Evolutionary conservation across 345 rosid species (phyloP).

Genomic region (Syzygium jambos): DNA sequence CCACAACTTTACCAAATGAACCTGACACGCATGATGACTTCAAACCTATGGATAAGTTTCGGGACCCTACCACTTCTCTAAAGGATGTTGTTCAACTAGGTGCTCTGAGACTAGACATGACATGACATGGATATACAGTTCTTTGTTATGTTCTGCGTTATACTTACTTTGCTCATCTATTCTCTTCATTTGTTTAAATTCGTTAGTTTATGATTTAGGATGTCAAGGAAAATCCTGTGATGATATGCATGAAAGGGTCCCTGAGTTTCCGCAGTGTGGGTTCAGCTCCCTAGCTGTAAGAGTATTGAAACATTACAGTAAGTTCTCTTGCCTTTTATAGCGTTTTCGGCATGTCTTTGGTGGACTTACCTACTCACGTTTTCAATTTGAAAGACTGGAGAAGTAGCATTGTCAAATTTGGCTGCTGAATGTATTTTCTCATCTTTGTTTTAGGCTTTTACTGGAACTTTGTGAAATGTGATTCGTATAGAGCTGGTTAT

Average conservation of each 20-base stretch:
- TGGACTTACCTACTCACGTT: neutral
- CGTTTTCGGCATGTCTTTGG: neutral
- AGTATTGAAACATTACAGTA: slow-evolving; percentile 68
- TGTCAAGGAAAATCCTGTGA: slow-evolving; percentile 78
- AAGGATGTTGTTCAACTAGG: slow-evolving; percentile 70
- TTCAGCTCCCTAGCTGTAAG: slow-evolving; percentile 85
- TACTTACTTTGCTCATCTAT: neutral
- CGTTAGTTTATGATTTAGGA: slow-evolving; percentile 31
- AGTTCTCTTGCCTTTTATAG: slow-evolving; percentile 9
- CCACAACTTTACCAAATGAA: slow-evolving; percentile 46
- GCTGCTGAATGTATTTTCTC: neutral
- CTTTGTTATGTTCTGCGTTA: neutral
- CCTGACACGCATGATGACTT: slow-evolving; percentile 88
- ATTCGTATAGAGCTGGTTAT: neutral
- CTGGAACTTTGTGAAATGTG: neutral
- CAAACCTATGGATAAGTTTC: slow-evolving; percentile 50
- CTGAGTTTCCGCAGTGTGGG: slow-evolving; percentile 88
- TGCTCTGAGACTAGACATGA: neutral
- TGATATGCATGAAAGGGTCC: slow-evolving; percentile 93
- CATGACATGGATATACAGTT: neutral
- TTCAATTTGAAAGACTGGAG: neutral
- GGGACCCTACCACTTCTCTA: slow-evolving; percentile 33
- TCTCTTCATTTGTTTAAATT: neutral
- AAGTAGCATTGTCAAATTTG: neutral
- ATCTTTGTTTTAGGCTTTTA: neutral